phyloP scores from a whole-genome alignment of 2,329 filamentous ascomycete species.

The Microthyrium microscopicum region DNA sequence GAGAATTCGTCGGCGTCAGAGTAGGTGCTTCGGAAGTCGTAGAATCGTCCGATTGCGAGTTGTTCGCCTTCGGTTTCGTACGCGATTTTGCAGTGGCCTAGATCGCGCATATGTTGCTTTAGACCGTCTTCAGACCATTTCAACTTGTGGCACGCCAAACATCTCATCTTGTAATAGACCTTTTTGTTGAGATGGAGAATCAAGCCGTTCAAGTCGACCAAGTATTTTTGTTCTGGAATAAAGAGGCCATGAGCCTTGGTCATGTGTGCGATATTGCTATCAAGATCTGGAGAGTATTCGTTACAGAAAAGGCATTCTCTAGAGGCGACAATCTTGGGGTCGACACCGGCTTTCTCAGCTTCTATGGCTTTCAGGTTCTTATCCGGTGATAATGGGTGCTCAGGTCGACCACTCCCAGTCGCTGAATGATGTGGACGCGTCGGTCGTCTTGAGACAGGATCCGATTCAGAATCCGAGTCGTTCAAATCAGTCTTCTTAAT shows the following conservation, averaged over 20 bases:
- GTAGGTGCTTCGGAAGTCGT: conserved; percentile 93
- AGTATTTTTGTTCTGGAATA: conserved; percentile 72
- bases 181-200: conserved; percentile 64
- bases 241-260: conserved; percentile 88
- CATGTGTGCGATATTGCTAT: conserved; percentile 80
- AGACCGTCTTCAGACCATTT: conserved; percentile 64
- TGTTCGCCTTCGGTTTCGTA: conserved; percentile 80
- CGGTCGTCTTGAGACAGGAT: conserved; percentile 24
- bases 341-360: conserved; percentile 10
- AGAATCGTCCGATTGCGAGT: conserved; percentile 87
- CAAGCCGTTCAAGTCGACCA: conserved; percentile 69
- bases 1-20: conserved; percentile 50
- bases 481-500: conserved; percentile 49
- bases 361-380: conserved; percentile 15
- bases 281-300: conserved; percentile 49
- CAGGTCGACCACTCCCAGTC: conserved; percentile 15
- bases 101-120: conserved; percentile 95
- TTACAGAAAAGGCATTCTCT: conserved; percentile 79
- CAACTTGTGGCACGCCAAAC: conserved; percentile 71
- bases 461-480: conserved; percentile 23
- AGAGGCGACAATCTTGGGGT: conserved; percentile 19
- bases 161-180: conserved; percentile 65
- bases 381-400: conserved; percentile 21
- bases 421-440: conserved; percentile 24
- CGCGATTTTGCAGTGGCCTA: conserved; percentile 91